phyloP scores from a whole-genome alignment of 441 rosid genomes.

The Pelargonium fulgidum region DNA sequence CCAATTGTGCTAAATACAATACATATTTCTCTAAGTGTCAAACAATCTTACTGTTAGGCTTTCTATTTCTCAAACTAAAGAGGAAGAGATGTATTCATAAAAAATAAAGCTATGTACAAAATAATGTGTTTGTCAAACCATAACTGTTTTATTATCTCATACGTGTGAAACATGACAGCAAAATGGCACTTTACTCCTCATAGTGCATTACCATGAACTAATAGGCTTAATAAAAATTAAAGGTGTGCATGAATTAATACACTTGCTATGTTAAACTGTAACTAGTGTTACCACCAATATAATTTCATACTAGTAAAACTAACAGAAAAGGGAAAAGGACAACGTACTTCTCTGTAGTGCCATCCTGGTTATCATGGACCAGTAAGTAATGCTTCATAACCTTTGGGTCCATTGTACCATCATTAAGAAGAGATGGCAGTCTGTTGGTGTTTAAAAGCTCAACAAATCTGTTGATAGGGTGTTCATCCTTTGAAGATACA shows the following conservation, averaged over 20 bases:
- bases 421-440: constrained; percentile 78
- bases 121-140: neutral
- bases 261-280: neutral
- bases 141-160: neutral
- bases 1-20: neutral
- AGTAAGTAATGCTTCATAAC: constrained; percentile 76
- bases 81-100: neutral
- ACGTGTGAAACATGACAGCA: constrained; percentile 16
- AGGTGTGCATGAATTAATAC: constrained; percentile 1
- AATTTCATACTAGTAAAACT: neutral
- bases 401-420: constrained; percentile 94
- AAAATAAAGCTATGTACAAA: neutral
- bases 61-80: neutral
- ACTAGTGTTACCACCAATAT: constrained; percentile 1
- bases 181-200: constrained; percentile 20
- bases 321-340: neutral
- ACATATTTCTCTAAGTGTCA: neutral
- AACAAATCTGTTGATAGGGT: constrained; percentile 69
- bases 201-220: neutral
- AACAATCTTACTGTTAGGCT: neutral
- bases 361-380: constrained; percentile 91
- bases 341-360: constrained; percentile 60
- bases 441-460: constrained; percentile 78
- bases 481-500: constrained; percentile 90
- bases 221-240: neutral